A percentile compares a stretch with the other conserved stretches of the same genome.
These are phyloP conservation scores for Hemerocallis citrina DNA, from an alignment of 106 monocot genomes.

Conservation along the genomic window DNA sequence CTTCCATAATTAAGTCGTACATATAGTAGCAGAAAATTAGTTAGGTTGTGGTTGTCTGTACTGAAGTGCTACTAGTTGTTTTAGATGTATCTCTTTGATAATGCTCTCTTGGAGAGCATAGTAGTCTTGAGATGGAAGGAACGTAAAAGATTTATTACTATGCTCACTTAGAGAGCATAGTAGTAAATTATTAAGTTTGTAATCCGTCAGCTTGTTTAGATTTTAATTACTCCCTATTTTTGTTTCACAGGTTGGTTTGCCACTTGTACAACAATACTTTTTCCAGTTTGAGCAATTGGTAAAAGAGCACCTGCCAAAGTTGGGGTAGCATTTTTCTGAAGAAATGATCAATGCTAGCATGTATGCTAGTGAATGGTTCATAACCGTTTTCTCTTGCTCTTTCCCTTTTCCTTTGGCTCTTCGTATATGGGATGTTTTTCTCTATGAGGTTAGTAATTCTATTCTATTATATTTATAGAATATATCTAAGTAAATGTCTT, in stretches of 20 bases:
- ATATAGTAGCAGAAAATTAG: too few relatives aligned
- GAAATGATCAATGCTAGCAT: slow-evolving; percentile 99
- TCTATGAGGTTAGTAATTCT: slow-evolving; percentile 73
- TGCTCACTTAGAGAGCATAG: too few relatives aligned
- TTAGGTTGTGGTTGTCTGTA: too few relatives aligned
- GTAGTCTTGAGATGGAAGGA: too few relatives aligned
- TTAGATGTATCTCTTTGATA: too few relatives aligned
- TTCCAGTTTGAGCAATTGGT: slow-evolving; percentile 92
- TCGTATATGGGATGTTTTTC: slow-evolving; percentile 98
- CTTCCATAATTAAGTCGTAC: too few relatives aligned
- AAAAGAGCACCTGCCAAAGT: slow-evolving; percentile 70
- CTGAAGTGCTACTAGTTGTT: too few relatives aligned
- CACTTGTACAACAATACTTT: slow-evolving; percentile 91
- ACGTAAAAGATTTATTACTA: too few relatives aligned
- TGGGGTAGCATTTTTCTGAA: slow-evolving; percentile 87
- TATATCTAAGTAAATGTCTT: background rate
- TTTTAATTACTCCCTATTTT: too few relatives aligned
- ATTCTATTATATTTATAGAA: background rate
- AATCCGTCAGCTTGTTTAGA: too few relatives aligned
- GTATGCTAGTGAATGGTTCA: slow-evolving; percentile 99
- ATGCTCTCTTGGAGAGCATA: too few relatives aligned
- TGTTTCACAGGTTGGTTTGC: slow-evolving; percentile 59
- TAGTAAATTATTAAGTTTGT: background rate
- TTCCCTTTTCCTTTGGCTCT: slow-evolving; percentile 89
- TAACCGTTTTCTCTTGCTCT: slow-evolving; percentile 94